A percentile compares a stretch with the other conserved stretches of the same genome.
Evolutionary conservation across 352 stramenopile genomes (phyloP).

Genomic region (Globisporangium cystogenes): DNA sequence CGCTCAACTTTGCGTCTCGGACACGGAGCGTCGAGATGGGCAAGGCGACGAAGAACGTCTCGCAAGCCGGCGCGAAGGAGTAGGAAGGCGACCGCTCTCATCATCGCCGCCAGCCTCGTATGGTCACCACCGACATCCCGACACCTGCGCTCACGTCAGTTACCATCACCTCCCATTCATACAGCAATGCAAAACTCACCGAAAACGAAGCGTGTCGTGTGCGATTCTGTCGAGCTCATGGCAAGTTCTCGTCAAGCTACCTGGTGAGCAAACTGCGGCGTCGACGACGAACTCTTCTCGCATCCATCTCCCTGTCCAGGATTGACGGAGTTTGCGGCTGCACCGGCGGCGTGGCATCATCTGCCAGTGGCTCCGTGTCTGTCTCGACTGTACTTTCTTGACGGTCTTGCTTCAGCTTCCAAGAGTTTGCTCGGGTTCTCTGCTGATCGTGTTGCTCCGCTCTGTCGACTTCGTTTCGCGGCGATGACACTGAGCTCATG

Average conservation of each 20-base stretch:
- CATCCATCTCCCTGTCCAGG: constrained; percentile 24
- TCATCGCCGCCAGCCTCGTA: background rate
- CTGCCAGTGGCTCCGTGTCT: background rate
- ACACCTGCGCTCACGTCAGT: background rate
- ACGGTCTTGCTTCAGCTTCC: constrained; percentile 2
- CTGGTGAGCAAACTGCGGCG: constrained; percentile 15
- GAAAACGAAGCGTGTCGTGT: background rate
- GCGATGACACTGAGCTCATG: background rate
- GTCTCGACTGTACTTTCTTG: background rate
- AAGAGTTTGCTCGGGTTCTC: background rate
- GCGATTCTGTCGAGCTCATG: background rate
- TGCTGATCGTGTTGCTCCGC: constrained; percentile 13
- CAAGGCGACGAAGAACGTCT: constrained; percentile 83
- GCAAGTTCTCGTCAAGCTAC: no score
- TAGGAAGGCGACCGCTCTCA: background rate
- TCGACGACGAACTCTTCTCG: constrained; percentile 23
- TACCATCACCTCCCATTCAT: background rate
- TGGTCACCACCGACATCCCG: background rate
- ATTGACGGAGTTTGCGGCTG: background rate
- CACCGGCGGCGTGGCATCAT: background rate
- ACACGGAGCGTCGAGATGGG: constrained; percentile 88
- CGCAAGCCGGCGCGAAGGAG: constrained; percentile 26
- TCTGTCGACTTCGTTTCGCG: background rate
- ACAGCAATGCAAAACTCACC: background rate
- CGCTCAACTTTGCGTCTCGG: constrained; percentile 88